Evolutionary conservation across 176 grass and related monocot species (phyloP).

Genomic region (Raddia distichophylla): DNA sequence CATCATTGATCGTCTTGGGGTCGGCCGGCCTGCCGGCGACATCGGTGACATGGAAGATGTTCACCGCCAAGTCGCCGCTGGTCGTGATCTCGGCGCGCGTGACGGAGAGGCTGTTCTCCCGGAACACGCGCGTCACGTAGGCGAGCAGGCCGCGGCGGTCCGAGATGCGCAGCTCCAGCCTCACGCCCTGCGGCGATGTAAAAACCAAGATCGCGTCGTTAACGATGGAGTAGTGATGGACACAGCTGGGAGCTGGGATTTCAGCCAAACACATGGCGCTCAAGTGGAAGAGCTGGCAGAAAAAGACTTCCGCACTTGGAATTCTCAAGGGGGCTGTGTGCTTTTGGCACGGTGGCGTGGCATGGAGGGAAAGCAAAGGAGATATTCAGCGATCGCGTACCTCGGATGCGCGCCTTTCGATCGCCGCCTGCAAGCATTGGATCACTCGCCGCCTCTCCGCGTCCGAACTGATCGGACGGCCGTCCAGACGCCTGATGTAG

Average conservation of each 20-base stretch:
- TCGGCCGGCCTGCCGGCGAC: constrained; percentile 61
- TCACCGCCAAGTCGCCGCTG: constrained; percentile 61
- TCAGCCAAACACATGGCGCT: constrained; percentile 34
- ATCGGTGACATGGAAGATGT: constrained; percentile 84
- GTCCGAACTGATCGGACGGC: constrained; percentile 74
- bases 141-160: constrained; percentile 83
- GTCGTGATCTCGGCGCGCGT: constrained; percentile 82
- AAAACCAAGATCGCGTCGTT: constrained; percentile 10
- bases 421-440: constrained; percentile 78
- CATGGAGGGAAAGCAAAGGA: constrained; percentile 50
- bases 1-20: constrained; percentile 62
- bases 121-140: constrained; percentile 83
- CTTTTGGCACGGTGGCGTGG: constrained; percentile 45
- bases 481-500: constrained; percentile 73
- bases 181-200: constrained; percentile 54
- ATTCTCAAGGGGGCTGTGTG: constrained; percentile 12
- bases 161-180: constrained; percentile 69
- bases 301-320: constrained; percentile 8
- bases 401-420: constrained; percentile 84
- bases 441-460: constrained; percentile 81
- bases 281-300: constrained; percentile 47
- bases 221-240: background rate
- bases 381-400: constrained; percentile 50
- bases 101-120: constrained; percentile 86
- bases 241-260: constrained; percentile 5